Conservation (phyloP, 2,329 filamentous ascomycete species). For the Endocalyx cinctus region DNA sequence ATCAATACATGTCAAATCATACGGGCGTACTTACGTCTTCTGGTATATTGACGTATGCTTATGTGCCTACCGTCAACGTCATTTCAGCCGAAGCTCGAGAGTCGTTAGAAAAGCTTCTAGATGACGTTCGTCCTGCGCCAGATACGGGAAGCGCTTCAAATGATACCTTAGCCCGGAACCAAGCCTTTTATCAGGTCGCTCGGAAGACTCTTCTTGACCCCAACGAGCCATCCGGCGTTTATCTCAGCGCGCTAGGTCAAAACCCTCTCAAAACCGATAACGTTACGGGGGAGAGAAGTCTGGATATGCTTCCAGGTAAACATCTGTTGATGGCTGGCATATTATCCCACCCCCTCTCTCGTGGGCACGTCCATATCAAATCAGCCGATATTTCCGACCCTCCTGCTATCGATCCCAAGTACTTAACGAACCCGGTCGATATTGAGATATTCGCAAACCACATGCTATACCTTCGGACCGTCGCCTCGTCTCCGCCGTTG, state of each 20-base stretch:
- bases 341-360: constrained; percentile 10
- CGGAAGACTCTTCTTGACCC: constrained; percentile 2
- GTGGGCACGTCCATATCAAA: constrained; percentile 12
- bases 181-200: constrained; percentile 2
- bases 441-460: constrained; percentile 13
- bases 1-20: not conserved
- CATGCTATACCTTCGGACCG: constrained; percentile 9
- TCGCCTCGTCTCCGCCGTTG: constrained; percentile 8
- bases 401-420: constrained; percentile 12
- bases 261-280: not conserved
- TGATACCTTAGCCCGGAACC: not conserved
- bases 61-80: constrained; percentile 1
- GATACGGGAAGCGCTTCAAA: not conserved
- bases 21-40: constrained; percentile 1
- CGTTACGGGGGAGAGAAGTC: not conserved
- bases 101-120: constrained; percentile 1
- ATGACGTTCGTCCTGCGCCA: not conserved
- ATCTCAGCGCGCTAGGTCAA: not conserved
- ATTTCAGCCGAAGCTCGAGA: not conserved
- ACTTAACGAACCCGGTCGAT: constrained; percentile 14
- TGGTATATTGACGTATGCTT: constrained; percentile 3
- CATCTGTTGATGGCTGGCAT: constrained; percentile 6
- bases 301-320: constrained; percentile 2
- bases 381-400: constrained; percentile 3
- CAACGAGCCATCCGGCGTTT: constrained; percentile 1